Percentiles rank a stretch among this genome's conserved stretches.
These are phyloP conservation scores for Vaccinium myrtillus DNA, from an alignment of 148 eudicot genomes.

Conservation along the genomic window DNA sequence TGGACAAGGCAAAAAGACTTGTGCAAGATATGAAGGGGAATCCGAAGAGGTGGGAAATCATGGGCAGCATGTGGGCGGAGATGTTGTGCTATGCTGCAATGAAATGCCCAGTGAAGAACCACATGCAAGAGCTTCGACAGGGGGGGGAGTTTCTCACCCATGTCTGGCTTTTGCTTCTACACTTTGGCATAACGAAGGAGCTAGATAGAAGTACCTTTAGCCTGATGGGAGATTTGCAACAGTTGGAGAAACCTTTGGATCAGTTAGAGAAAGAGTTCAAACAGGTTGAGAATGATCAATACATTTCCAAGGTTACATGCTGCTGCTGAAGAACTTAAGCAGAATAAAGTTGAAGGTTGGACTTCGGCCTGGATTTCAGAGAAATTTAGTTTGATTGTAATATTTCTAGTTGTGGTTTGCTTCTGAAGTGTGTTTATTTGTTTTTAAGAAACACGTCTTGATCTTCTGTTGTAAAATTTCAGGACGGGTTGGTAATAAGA, in stretches of 20 bases:
- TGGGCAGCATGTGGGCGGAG: slow-evolving; percentile 5
- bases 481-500: neutral
- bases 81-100: neutral
- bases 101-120: neutral
- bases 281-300: too few species aligned
- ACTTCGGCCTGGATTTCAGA: neutral
- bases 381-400: neutral
- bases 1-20: neutral
- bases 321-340: too few species aligned
- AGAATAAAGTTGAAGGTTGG: too few species aligned
- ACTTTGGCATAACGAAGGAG: neutral
- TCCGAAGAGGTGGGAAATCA: neutral
- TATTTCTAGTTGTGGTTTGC: neutral
- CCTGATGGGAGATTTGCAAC: neutral
- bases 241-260: too few species aligned
- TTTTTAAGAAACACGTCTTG: neutral
- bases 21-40: neutral
- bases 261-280: too few species aligned
- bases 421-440: neutral
- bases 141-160: slow-evolving; percentile 15
- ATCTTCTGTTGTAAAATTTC: neutral
- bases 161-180: slow-evolving; percentile 4
- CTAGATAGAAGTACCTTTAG: neutral
- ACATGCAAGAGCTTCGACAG: neutral
- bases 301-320: too few species aligned